These are phyloP conservation scores for Biscogniauxia sp. DNA, from an alignment of 2,329 filamentous ascomycete genomes.

Conservation along the genomic window DNA sequence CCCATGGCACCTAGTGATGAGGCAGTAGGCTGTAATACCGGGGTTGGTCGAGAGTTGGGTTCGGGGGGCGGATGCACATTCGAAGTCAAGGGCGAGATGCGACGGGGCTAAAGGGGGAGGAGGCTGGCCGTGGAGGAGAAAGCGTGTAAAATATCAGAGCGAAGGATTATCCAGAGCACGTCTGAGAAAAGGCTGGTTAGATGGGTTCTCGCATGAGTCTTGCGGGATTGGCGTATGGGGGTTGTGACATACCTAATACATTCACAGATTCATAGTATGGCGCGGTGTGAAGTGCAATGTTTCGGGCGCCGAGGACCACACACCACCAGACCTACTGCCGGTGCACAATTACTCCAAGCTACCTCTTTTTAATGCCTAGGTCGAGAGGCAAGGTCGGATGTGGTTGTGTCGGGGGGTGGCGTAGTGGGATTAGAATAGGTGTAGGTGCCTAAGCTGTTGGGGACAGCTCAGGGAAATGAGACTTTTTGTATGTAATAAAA, in stretches of 20 bases:
- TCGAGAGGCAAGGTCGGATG: not conserved
- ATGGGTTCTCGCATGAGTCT: not conserved
- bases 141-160: not conserved
- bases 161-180: not conserved
- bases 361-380: not conserved
- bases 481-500: not conserved
- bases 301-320: not conserved
- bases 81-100: not conserved
- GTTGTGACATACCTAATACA: not conserved
- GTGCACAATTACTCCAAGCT: not conserved
- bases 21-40: constrained; percentile 7
- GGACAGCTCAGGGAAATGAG: not conserved
- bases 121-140: not conserved
- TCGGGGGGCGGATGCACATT: not conserved
- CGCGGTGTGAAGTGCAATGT: not conserved
- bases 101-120: not conserved
- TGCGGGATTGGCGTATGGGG: not conserved
- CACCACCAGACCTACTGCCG: not conserved
- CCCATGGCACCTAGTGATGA: constrained; percentile 59
- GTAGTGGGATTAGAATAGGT: not conserved
- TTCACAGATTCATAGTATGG: not conserved
- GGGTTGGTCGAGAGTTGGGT: not conserved
- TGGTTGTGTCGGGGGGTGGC: not conserved
- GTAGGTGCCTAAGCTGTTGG: not conserved
- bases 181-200: not conserved